phyloP scores from a whole-genome alignment of 805 yeast genomes.

The Saturnispora saitoi region DNA sequence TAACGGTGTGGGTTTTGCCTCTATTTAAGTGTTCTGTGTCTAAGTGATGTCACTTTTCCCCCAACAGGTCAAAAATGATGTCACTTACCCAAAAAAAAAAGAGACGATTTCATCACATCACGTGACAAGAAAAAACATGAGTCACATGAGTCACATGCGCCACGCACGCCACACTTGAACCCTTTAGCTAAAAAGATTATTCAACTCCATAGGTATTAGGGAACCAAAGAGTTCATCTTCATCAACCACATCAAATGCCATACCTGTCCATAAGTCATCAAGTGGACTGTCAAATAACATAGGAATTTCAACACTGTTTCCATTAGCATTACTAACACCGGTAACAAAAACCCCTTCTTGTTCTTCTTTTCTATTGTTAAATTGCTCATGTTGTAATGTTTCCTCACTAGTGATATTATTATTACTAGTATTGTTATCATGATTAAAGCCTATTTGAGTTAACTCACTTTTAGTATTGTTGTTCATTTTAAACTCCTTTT shows the following conservation, averaged over 20 bases:
- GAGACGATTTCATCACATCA: background rate
- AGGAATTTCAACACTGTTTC: background rate
- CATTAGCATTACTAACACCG: background rate
- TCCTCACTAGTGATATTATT: no score
- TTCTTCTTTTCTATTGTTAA: no score
- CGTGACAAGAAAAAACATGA: no score
- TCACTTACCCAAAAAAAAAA: background rate
- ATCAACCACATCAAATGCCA: conserved; percentile 1
- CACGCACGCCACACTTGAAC: no score
- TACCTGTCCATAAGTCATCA: conserved; percentile 1
- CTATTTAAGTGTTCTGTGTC: background rate
- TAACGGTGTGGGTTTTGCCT: background rate
- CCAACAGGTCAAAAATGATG: background rate
- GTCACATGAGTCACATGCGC: background rate
- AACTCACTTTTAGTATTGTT: no score
- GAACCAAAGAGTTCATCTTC: conserved; percentile 1
- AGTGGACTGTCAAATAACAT: background rate
- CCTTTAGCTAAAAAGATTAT: background rate
- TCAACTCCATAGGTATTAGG: conserved; percentile 1
- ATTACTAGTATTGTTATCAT: no score
- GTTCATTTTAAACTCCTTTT: background rate
- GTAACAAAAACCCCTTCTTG: background rate
- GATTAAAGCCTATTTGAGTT: no score
- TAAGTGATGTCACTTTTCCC: conserved; percentile 4
- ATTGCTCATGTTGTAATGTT: no score